Conservation (phyloP, 2,329 filamentous ascomycete genomes). For the Fusarium praegraminearum region DNA sequence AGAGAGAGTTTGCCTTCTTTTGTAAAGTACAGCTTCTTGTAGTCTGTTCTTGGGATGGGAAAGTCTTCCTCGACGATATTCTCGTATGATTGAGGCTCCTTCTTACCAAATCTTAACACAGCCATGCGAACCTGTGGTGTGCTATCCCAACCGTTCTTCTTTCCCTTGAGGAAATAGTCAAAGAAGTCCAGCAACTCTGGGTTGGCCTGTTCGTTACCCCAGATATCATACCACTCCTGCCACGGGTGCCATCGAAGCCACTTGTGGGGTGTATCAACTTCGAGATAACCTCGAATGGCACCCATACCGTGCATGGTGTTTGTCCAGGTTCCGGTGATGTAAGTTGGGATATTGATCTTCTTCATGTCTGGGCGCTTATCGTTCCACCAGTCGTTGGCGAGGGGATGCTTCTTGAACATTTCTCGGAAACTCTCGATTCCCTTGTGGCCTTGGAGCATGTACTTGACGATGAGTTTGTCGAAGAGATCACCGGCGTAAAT, state of each 20-base stretch:
- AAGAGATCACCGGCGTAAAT: conserved; percentile 9
- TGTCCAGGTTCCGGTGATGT: conserved; percentile 14
- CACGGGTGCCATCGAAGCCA: conserved; percentile 23
- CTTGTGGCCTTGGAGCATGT: conserved; percentile 11
- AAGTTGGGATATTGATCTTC: conserved; percentile 13
- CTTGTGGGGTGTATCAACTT: conserved; percentile 10
- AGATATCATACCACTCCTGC: conserved; percentile 29
- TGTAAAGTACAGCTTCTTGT: conserved; percentile 12
- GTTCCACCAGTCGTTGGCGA: conserved; percentile 15
- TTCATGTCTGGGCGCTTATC: conserved; percentile 21
- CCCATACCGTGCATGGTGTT: conserved; percentile 26
- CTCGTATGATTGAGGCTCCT: conserved; percentile 15
- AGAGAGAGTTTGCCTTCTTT: fast-evolving
- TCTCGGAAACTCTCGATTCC: conserved; percentile 20
- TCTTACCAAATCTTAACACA: conserved; percentile 10
- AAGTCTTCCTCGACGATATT: conserved; percentile 10
- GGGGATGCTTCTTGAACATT: conserved; percentile 9
- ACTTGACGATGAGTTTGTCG: conserved; percentile 15
- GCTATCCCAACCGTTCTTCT: conserved; percentile 2
- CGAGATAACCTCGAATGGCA: conserved; percentile 8
- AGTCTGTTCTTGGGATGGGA: conserved; percentile 1
- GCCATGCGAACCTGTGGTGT: not conserved
- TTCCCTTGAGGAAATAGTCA: conserved; percentile 5
- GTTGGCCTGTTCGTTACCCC: conserved; percentile 12
- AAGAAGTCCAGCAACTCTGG: not conserved